Evolutionary conservation across 2,329 filamentous ascomycete genomes (phyloP), one percentile per base, ranked within the genome.

Genomic region (Diplodia intermedia): DNA sequence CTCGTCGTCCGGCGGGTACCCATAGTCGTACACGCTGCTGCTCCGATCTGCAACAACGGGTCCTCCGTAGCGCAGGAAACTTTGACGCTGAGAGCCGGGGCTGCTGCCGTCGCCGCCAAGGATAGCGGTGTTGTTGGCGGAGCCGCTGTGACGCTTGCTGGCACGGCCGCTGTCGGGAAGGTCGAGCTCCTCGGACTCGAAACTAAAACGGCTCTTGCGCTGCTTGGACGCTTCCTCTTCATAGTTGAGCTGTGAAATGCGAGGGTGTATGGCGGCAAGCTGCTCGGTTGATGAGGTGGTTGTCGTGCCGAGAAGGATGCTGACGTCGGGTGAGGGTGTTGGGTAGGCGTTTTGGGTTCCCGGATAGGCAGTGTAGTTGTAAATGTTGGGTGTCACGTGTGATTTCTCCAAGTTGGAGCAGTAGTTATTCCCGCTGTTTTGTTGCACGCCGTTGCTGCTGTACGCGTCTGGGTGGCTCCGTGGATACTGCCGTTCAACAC

Each of bases 401-500:
- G 66, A 9, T 29, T 57, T 66, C 23, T 55, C 49, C 43, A 20
- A 11, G 14, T 14, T 47, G 7, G 29, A 18, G 15, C n/a, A 56
- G 18, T 20, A 56, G 8, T 53, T 53, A 38, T 7, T 14, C 2
- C n/a, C 36, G 62, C 26, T 49, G 26, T 50, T 49, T 20, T 62
- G 20, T 29, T 33, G 53, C 54, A 47, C 55, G 33, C 55, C 29
- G 18, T 36, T 72, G 56, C 47, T 49, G 50, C 15, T 70, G 71
- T 2, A 72, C 69, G 1, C 70, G 65, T 52, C 40, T 2, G 29
- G 4, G 71, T 71, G 4, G 71, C 65, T 7, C 69, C 67, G 50
- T 75, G 69, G 68, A 77, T 71, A 65, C 75, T 77, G 61, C 71
- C 72, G 38, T 76, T 73, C 8, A 77, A 69, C 14, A 72, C 70